Conservation (phyloP, 2,329 filamentous ascomycete species). For the Ciborinia camelliae region DNA sequence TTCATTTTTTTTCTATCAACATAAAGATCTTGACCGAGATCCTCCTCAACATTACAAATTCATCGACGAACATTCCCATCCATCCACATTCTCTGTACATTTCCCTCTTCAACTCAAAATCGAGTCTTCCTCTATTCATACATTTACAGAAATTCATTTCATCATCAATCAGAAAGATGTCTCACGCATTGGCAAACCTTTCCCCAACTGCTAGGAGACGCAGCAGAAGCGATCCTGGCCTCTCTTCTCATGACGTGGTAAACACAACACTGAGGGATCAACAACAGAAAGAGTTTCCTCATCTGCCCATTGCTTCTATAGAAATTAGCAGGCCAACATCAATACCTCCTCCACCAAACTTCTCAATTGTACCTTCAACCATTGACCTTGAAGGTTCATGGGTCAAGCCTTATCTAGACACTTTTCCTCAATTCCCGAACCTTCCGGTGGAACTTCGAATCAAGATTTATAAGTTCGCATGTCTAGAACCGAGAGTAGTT, state of each 20-base stretch:
- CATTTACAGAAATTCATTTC: neutral
- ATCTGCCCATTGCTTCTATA: too few species aligned
- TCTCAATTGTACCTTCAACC: neutral
- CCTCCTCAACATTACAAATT: too few species aligned
- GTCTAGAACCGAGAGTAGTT: neutral
- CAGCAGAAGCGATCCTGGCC: neutral
- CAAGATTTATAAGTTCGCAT: neutral
- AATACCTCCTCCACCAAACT: neutral
- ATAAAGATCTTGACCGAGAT: neutral
- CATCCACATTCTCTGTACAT: neutral
- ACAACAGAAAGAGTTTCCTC: neutral
- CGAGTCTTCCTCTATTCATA: neutral
- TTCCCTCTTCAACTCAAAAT: neutral
- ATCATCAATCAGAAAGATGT: neutral
- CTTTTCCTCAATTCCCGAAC: neutral
- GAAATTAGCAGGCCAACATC: neutral
- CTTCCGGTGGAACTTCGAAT: neutral
- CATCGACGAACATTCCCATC: neutral
- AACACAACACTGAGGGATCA: neutral
- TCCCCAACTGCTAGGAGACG: neutral
- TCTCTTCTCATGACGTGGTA: rapidly evolving
- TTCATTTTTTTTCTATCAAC: too few species aligned
- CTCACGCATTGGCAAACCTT: neutral
- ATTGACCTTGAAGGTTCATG: neutral
- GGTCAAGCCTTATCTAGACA: neutral